phyloP scores from a whole-genome alignment of 2,329 filamentous ascomycete genomes.

The Alternaria ethzedia region DNA sequence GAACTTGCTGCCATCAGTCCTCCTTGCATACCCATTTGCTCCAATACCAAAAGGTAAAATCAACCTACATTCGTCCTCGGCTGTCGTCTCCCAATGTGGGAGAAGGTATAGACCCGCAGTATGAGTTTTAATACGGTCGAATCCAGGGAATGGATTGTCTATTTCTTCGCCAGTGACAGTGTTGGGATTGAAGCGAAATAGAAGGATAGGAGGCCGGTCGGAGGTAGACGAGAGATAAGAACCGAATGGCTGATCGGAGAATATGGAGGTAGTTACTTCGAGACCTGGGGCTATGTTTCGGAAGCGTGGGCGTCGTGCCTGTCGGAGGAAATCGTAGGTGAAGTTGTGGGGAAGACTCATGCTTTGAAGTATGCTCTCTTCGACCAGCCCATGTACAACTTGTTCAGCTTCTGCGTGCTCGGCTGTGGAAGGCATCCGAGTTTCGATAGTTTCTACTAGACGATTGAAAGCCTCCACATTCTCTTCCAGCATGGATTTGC shows the following conservation, averaged over 20 bases:
- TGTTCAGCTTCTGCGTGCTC: neutral
- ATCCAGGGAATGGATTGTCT: neutral
- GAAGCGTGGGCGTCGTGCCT: conserved; percentile 17
- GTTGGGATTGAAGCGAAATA: conserved; percentile 6
- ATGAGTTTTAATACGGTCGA: conserved; percentile 2
- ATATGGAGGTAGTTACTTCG: conserved; percentile 4
- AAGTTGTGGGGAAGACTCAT: conserved; percentile 10
- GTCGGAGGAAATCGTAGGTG: conserved; percentile 13
- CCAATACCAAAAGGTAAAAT: conserved; percentile 25
- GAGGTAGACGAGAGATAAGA: neutral
- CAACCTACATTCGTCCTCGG: conserved; percentile 18
- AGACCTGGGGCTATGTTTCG: conserved; percentile 22
- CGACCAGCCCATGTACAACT: neutral
- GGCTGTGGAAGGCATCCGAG: neutral
- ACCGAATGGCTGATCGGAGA: conserved; percentile 12
- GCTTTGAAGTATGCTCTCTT: conserved; percentile 4
- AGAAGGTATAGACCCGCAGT: conserved; percentile 23
- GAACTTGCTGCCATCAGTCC: conserved; percentile 20
- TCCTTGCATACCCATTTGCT: conserved; percentile 20
- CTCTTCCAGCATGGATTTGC: conserved; percentile 8
- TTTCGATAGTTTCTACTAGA: conserved; percentile 17
- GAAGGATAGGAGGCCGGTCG: conserved; percentile 2
- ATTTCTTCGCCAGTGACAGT: neutral
- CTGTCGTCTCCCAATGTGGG: neutral
- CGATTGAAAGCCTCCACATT: conserved; percentile 16